These are phyloP conservation scores for Zygosaccharomyces lentus DNA, from an alignment of 805 yeast species.

Conservation along the genomic window DNA sequence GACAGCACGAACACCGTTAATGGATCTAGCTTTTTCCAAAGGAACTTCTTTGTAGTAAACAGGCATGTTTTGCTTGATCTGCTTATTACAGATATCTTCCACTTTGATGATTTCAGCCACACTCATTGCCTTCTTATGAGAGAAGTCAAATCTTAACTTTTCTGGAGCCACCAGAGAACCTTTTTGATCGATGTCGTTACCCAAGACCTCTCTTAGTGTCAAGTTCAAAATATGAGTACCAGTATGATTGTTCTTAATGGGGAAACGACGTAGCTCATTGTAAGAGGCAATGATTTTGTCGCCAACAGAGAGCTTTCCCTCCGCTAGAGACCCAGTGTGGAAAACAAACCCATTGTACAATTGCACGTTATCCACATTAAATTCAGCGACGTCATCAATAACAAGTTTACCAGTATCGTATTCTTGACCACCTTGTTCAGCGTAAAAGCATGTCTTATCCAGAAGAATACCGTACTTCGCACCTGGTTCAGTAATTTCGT, in stretches of 20 bases:
- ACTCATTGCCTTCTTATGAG: conserved; percentile 81
- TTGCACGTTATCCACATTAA: conserved; percentile 89
- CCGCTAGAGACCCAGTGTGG: conserved; percentile 82
- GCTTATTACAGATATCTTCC: conserved; percentile 67
- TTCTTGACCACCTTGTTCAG: conserved; percentile 99
- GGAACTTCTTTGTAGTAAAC: conserved; percentile 85
- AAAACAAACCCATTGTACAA: conserved; percentile 89
- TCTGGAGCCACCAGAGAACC: conserved; percentile 97
- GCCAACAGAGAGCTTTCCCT: conserved; percentile 67
- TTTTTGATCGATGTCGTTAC: conserved; percentile 87
- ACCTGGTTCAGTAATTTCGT: conserved; percentile 42
- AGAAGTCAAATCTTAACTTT: conserved; percentile 92
- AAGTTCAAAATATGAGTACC: conserved; percentile 94
- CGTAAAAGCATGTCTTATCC: conserved; percentile 91
- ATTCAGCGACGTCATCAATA: conserved; percentile 82
- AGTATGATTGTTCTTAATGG: conserved; percentile 95
- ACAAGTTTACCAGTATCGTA: conserved; percentile 90
- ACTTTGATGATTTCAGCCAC: conserved; percentile 67
- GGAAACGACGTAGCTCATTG: conserved; percentile 93
- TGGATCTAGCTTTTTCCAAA: conserved; percentile 64
- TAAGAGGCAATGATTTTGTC: conserved; percentile 78
- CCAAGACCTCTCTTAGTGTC: conserved; percentile 81
- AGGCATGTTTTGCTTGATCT: conserved; percentile 61
- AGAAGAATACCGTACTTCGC: conserved; percentile 74
- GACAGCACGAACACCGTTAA: conserved; percentile 90